Percentiles rank a stretch among this genome's conserved stretches.
phyloP scores from a whole-genome alignment of 169 alveolate genomes.

The Eimeria brunetti region DNA sequence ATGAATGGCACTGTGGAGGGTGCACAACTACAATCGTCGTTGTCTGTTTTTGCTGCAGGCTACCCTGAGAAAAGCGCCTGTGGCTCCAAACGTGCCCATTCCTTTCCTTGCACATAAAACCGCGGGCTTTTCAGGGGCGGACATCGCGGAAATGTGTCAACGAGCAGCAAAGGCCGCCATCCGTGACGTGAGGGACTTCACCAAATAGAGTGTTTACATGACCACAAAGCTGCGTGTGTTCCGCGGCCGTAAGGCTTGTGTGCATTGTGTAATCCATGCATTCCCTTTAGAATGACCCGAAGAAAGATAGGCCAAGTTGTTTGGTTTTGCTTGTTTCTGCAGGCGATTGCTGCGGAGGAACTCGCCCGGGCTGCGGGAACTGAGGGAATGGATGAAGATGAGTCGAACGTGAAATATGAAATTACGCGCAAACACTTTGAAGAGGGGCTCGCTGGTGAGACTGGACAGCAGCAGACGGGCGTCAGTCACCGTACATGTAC shows the following conservation, averaged over 20 bases:
- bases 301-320: background rate
- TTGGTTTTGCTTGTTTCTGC: background rate
- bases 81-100: conserved; percentile 98
- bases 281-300: background rate
- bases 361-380: conserved; percentile 83
- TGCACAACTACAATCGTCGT: conserved; percentile 86
- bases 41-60: conserved; percentile 92
- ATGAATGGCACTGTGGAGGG: too few species aligned
- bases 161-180: conserved; percentile 99
- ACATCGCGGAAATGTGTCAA: conserved; percentile 99
- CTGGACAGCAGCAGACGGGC: background rate
- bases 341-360: conserved; percentile 90
- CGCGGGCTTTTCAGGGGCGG: conserved; percentile 99
- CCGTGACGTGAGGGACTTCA: conserved; percentile 95
- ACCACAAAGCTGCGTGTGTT: conserved; percentile 81
- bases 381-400: conserved; percentile 88
- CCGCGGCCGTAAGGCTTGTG: conserved; percentile 82
- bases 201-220: background rate
- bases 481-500: background rate
- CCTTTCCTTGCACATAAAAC: conserved; percentile 99
- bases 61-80: conserved; percentile 97
- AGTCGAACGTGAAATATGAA: conserved; percentile 93
- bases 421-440: conserved; percentile 99
- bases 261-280: conserved; percentile 74
- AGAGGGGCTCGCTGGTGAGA: conserved; percentile 95